Conservation (phyloP, 352 stramenopile genomes). For the Phytophthora tentaculata region DNA sequence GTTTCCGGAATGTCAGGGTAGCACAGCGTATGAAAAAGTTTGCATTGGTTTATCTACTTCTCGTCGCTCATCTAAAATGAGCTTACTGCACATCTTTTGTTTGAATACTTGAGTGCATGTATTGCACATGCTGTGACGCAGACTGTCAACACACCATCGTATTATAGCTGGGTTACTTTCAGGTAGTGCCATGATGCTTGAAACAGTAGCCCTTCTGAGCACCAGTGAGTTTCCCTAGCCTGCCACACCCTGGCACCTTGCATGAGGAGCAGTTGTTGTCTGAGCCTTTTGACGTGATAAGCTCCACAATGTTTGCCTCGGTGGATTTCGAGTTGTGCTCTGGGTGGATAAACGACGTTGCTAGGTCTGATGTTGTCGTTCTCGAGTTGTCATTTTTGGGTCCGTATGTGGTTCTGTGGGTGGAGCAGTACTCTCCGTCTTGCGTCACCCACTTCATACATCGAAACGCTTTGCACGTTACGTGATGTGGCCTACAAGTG, state of each 20-base stretch:
- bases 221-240: not conserved
- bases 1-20: too few species aligned
- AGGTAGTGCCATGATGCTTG: not conserved
- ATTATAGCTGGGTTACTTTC: too few species aligned
- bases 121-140: too few species aligned
- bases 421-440: not conserved
- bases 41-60: too few species aligned
- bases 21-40: too few species aligned
- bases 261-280: not conserved
- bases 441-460: slow-evolving; percentile 1
- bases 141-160: too few species aligned
- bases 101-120: too few species aligned
- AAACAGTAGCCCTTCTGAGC: not conserved
- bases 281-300: not conserved
- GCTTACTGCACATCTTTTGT: too few species aligned
- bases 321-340: not conserved
- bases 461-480: not conserved
- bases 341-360: not conserved
- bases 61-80: too few species aligned
- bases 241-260: not conserved
- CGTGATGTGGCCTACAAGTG: not conserved
- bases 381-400: not conserved
- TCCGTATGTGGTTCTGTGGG: not conserved
- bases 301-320: not conserved
- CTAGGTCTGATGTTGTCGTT: not conserved